These are phyloP conservation scores for Aristolochia californica DNA, from an alignment of 164 flowering plant genomes.

Conservation along the genomic window DNA sequence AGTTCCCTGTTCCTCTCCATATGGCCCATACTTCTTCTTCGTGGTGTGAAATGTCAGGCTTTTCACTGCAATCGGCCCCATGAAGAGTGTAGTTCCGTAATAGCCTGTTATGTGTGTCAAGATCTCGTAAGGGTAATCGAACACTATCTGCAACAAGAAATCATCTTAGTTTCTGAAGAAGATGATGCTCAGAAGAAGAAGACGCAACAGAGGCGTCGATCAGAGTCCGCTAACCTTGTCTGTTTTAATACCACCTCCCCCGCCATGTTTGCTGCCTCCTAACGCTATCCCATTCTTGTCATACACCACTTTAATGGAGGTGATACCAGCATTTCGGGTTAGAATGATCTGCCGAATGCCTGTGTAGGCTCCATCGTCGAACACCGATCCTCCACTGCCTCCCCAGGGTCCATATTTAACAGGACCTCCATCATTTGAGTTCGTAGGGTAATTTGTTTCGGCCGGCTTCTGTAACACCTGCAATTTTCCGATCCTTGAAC, in stretches of 20 bases:
- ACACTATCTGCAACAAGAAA: constrained; percentile 63
- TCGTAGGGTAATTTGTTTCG: constrained; percentile 2
- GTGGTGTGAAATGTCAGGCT: constrained; percentile 75
- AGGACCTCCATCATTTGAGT: constrained; percentile 26
- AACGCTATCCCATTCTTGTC: constrained; percentile 40
- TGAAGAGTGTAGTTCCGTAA: constrained; percentile 45
- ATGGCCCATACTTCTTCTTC: constrained; percentile 61
- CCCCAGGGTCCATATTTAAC: constrained; percentile 79
- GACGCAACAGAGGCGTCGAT: too few relatives aligned
- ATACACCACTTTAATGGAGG: constrained; percentile 52
- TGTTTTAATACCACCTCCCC: constrained; percentile 41
- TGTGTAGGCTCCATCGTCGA: constrained; percentile 55
- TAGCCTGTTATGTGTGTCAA: constrained; percentile 62
- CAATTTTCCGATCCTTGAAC: background rate
- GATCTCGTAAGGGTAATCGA: constrained; percentile 62
- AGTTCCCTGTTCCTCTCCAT: constrained; percentile 66
- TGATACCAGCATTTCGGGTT: constrained; percentile 45
- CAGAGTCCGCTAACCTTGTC: too few relatives aligned
- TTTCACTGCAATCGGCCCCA: constrained; percentile 63
- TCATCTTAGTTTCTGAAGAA: too few relatives aligned
- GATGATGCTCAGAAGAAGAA: too few relatives aligned
- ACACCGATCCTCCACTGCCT: constrained; percentile 54
- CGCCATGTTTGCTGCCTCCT: constrained; percentile 76
- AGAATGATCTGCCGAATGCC: constrained; percentile 61
- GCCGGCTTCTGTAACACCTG: constrained; percentile 3